These are phyloP conservation scores for Komagataella phaffii DNA, from an alignment of 805 yeast genomes.

Conservation along the genomic window DNA sequence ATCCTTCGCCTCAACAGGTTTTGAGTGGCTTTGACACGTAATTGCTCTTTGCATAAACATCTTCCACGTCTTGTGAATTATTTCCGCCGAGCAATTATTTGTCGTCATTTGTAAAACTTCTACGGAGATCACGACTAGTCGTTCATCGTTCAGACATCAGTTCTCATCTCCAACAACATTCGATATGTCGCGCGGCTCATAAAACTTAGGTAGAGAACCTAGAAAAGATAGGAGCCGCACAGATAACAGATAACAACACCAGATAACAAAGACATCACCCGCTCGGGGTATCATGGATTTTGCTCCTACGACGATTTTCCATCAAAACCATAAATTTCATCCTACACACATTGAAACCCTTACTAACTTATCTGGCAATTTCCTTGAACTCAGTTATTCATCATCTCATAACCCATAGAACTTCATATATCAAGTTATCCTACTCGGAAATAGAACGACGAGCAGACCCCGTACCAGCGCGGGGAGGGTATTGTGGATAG, in stretches of 20 bases:
- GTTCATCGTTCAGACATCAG: too few species aligned
- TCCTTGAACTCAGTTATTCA: neutral
- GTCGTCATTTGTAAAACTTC: neutral
- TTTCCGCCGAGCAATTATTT: neutral
- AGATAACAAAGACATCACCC: too few species aligned
- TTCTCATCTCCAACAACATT: neutral
- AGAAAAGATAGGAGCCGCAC: neutral
- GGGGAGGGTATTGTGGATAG: constrained; percentile 38
- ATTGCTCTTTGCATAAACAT: neutral
- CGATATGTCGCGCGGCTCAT: neutral
- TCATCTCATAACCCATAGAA: neutral
- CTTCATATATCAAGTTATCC: neutral
- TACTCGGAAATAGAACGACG: constrained; percentile 16
- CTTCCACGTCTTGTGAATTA: neutral
- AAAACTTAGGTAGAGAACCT: too few species aligned
- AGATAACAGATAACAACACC: neutral
- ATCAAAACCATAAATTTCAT: neutral
- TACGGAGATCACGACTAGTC: too few species aligned
- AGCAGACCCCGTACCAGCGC: constrained; percentile 49
- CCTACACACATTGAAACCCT: neutral
- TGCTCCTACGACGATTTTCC: neutral
- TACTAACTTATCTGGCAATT: neutral
- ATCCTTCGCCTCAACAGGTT: neutral
- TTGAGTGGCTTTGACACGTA: too few species aligned
- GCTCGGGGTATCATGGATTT: too few species aligned